Percentiles rank a stretch among this genome's conserved stretches.
Evolutionary conservation across 139 green algal genomes (phyloP).

Genomic region (Coccomyxa sp.): DNA sequence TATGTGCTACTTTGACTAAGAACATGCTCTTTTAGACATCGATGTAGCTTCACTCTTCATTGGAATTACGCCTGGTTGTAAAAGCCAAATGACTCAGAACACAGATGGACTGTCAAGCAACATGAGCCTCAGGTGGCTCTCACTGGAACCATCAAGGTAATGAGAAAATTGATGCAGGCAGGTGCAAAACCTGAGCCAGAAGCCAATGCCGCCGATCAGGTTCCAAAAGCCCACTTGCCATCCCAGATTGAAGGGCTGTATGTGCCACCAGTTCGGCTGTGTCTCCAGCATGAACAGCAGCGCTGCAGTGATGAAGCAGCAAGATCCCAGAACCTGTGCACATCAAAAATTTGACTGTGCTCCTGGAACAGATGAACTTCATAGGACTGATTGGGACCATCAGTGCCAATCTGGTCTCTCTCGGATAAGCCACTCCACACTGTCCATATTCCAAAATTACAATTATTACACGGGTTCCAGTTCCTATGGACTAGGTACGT

Average conservation of each 20-base stretch:
- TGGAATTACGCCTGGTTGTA: background rate
- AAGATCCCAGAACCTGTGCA: constrained; percentile 2
- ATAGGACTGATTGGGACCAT: too few species aligned
- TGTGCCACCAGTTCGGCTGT: constrained; percentile 5
- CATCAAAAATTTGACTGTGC: background rate
- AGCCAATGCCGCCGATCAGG: constrained; percentile 1
- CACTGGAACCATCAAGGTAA: background rate
- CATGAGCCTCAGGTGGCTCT: background rate
- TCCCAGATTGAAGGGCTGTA: background rate
- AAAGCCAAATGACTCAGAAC: background rate
- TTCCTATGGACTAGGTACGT: too few species aligned
- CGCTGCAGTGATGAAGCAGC: background rate
- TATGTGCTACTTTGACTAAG: background rate
- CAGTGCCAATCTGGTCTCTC: too few species aligned
- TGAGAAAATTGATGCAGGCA: background rate
- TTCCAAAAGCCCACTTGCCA: constrained; percentile 16
- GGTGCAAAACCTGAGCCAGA: background rate
- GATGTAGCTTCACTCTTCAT: too few species aligned
- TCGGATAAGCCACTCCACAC: too few species aligned
- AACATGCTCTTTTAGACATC: too few species aligned
- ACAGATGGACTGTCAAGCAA: too few species aligned
- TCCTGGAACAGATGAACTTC: too few species aligned
- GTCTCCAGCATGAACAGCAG: constrained; percentile 3
- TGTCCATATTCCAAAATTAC: too few species aligned
- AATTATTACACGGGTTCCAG: too few species aligned